Percentiles rank a stretch among this genome's conserved stretches.
Conservation (phyloP, 2,329 filamentous ascomycete species). For the Trichoderma koningii region DNA sequence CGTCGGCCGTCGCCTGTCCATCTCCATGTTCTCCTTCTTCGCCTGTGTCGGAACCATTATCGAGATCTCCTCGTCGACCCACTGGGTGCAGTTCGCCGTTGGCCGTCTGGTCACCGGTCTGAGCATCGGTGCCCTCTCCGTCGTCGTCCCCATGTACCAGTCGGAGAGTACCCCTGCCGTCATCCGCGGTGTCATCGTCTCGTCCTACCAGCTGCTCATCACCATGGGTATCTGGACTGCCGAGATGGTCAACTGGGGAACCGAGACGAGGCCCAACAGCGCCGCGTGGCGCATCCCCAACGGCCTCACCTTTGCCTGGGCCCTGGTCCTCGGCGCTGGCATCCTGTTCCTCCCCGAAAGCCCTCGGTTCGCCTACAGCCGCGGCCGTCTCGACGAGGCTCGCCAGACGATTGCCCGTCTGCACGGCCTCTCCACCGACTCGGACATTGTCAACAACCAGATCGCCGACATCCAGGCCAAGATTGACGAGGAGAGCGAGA, state of each 20-base stretch:
- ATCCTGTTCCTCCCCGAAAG: slow-evolving; percentile 18
- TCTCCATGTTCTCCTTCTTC: slow-evolving; percentile 19
- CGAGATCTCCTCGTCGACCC: slow-evolving; percentile 13
- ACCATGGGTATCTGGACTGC: slow-evolving; percentile 22
- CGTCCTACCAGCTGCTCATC: slow-evolving; percentile 22
- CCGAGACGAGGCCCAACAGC: slow-evolving; percentile 8
- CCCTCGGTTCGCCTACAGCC: slow-evolving; percentile 17
- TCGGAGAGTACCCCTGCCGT: slow-evolving; percentile 19
- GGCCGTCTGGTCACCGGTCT: slow-evolving; percentile 15
- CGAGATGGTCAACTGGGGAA: slow-evolving; percentile 24
- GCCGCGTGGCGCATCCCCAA: slow-evolving; percentile 22
- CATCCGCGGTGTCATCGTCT: slow-evolving; percentile 24
- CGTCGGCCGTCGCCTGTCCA: slow-evolving; percentile 21
- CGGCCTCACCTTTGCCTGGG: slow-evolving; percentile 18
- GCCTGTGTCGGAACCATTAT: slow-evolving; percentile 13
- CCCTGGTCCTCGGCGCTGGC: slow-evolving; percentile 16
- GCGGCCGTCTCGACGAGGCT: slow-evolving; percentile 13
- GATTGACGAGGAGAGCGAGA: slow-evolving; percentile 18
- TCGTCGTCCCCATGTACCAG: slow-evolving; percentile 21
- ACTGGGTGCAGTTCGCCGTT: slow-evolving; percentile 23
- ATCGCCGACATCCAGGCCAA: slow-evolving; percentile 21
- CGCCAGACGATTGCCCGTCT: slow-evolving; percentile 20
- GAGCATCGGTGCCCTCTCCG: slow-evolving; percentile 18
- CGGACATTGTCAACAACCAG: slow-evolving; percentile 13
- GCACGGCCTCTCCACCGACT: not conserved